Conservation (phyloP, 495 filamentous ascomycete genomes). For the Tuber indicum region DNA sequence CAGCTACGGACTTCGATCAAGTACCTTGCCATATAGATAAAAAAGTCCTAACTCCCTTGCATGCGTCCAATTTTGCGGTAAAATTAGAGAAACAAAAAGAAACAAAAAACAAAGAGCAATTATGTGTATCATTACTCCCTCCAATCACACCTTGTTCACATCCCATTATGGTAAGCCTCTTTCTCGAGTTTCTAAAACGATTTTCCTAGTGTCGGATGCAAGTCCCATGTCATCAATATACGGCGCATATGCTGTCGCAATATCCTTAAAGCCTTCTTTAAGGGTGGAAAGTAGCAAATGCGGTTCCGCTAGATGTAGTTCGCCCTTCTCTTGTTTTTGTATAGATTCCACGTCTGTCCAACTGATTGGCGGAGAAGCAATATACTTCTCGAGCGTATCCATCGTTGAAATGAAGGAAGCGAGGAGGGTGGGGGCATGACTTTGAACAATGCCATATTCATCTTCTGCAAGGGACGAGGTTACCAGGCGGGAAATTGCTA, state of each 20-base stretch:
- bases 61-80: neutral
- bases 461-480: conserved; percentile 75
- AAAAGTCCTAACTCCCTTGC: conserved; percentile 1
- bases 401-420: conserved; percentile 62
- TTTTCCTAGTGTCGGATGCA: conserved; percentile 21
- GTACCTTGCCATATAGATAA: neutral
- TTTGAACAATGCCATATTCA: conserved; percentile 75
- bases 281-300: conserved; percentile 44
- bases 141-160: neutral
- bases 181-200: conserved; percentile 37
- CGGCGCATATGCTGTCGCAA: conserved; percentile 30
- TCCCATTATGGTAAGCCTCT: conserved; percentile 21
- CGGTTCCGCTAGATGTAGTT: conserved; percentile 46
- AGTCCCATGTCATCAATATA: conserved; percentile 35
- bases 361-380: conserved; percentile 55
- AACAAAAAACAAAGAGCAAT: neutral
- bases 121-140: neutral
- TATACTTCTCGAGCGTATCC: conserved; percentile 62
- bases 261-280: conserved; percentile 33
- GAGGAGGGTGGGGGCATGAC: conserved; percentile 66
- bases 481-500: conserved; percentile 59
- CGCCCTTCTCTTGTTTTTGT: conserved; percentile 25
- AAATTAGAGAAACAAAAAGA: neutral
- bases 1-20: neutral
- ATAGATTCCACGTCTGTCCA: conserved; percentile 69